phyloP scores from a whole-genome alignment of 164 flowering plant species.

The Aristolochia fimbriata region DNA sequence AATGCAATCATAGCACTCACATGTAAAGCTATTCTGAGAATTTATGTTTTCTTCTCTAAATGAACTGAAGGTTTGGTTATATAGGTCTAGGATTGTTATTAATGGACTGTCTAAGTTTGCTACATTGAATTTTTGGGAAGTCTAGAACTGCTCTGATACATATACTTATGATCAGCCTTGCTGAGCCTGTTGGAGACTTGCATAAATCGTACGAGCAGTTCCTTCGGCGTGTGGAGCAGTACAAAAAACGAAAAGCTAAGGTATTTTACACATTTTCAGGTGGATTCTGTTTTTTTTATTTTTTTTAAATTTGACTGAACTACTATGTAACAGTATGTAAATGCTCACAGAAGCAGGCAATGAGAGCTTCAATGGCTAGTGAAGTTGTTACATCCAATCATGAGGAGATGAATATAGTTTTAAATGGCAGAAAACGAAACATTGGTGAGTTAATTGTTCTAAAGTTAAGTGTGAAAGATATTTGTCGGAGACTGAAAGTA shows the following conservation, averaged over 20 bases:
- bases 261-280: constrained; percentile 20
- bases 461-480: no score
- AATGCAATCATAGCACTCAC: no score
- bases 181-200: constrained; percentile 73
- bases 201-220: constrained; percentile 79
- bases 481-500: no score
- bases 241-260: constrained; percentile 46
- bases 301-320: background rate
- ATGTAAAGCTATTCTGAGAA: no score
- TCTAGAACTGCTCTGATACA: background rate
- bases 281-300: constrained; percentile 8
- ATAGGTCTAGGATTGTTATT: no score
- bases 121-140: background rate
- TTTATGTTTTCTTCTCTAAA: no score
- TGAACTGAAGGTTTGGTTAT: no score
- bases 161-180: constrained; percentile 47
- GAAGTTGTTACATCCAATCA: constrained; percentile 5
- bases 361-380: constrained; percentile 19
- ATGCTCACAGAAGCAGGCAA: constrained; percentile 34
- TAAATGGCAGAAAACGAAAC: background rate
- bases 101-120: background rate
- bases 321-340: constrained; percentile 15
- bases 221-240: constrained; percentile 58
- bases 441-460: no score
- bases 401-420: constrained; percentile 1